Conservation (phyloP, 108 stramenopile species). For the Fistulifera solaris region DNA sequence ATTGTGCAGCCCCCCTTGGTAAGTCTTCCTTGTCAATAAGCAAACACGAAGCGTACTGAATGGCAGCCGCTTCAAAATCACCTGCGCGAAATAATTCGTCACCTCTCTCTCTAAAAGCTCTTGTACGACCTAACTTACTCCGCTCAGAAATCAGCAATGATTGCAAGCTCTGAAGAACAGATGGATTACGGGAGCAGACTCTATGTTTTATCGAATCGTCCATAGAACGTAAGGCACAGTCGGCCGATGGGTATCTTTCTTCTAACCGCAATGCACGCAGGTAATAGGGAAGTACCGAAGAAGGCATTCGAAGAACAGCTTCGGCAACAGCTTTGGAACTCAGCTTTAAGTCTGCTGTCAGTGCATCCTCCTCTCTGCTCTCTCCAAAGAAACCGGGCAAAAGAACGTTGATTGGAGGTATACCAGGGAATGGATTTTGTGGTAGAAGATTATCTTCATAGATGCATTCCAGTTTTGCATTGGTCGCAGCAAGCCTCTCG, state of each 20-base stretch:
- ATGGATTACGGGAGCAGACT: background rate
- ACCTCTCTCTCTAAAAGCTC: constrained; percentile 21
- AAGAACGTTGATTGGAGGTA: constrained; percentile 26
- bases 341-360: constrained; percentile 29
- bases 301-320: constrained; percentile 58
- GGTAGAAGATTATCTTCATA: constrained; percentile 44
- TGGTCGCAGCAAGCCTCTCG: constrained; percentile 57
- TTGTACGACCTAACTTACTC: constrained; percentile 15
- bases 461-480: constrained; percentile 48
- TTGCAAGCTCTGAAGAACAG: constrained; percentile 4
- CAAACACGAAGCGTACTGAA: constrained; percentile 54
- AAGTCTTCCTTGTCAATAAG: constrained; percentile 44
- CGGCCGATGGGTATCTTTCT: constrained; percentile 59
- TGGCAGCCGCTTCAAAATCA: constrained; percentile 49
- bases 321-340: constrained; percentile 50
- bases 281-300: constrained; percentile 40
- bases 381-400: constrained; percentile 22
- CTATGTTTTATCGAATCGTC: constrained; percentile 9
- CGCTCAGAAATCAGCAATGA: constrained; percentile 20
- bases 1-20: constrained; percentile 11
- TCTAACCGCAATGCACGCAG: constrained; percentile 62
- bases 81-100: constrained; percentile 59
- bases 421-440: constrained; percentile 49
- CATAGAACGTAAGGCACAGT: constrained; percentile 27
- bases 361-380: constrained; percentile 19